These are phyloP conservation scores for Pistacia integerrima DNA, from an alignment of 345 rosid genomes.

Conservation along the genomic window DNA sequence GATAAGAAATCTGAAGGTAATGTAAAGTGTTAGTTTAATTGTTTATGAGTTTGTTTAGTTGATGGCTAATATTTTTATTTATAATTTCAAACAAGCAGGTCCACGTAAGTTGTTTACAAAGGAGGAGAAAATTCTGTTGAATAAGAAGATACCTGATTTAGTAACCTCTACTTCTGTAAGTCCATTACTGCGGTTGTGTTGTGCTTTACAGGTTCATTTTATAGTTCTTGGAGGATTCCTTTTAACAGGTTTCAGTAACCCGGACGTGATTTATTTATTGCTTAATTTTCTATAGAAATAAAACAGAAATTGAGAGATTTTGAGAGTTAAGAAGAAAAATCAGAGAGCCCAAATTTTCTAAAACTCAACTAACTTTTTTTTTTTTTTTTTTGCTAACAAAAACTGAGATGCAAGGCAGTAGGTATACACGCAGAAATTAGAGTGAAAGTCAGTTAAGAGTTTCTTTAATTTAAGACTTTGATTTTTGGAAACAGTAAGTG, in stretches of 20 bases:
- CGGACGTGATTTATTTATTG: too few relatives aligned
- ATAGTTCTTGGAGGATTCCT: not conserved
- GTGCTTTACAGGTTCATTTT: not conserved
- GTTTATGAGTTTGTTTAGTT: not conserved
- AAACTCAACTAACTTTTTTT: too few relatives aligned
- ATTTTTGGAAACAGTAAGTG: too few relatives aligned
- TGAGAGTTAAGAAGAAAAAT: too few relatives aligned
- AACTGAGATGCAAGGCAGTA: too few relatives aligned
- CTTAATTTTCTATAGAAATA: too few relatives aligned
- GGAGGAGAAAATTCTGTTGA: constrained; percentile 82
- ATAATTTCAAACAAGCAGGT: constrained; percentile 39
- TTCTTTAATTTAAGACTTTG: too few relatives aligned
- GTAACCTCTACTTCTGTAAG: constrained; percentile 83
- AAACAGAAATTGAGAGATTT: too few relatives aligned
- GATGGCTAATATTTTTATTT: not conserved
- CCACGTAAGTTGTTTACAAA: constrained; percentile 66
- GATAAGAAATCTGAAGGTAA: constrained; percentile 62
- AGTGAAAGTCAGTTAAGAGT: too few relatives aligned
- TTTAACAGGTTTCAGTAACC: not conserved
- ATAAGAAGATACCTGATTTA: constrained; percentile 67
- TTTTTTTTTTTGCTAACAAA: too few relatives aligned
- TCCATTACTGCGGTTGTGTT: constrained; percentile 7
- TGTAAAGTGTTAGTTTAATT: not conserved
- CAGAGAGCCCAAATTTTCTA: too few relatives aligned
- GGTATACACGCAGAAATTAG: too few relatives aligned